Base-by-base conservation (phyloP, 2,329 filamentous ascomycete genomes). In the Beauveria varroae region DNA sequence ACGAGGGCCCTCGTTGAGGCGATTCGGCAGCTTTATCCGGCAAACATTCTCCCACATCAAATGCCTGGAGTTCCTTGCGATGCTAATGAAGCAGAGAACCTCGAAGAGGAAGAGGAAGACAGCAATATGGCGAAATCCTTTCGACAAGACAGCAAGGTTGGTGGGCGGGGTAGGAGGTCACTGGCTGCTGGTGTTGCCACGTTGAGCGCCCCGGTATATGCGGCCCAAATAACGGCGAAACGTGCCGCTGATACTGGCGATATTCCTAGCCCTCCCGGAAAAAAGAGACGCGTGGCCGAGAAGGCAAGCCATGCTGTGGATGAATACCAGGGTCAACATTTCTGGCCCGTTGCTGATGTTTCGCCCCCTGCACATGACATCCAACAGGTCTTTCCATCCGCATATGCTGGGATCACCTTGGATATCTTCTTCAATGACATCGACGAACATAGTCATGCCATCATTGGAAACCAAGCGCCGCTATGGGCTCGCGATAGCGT, bases 201-300 rank as follows among this genome's bases (percentile, higher is more conserved):
- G n/a, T 67, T 83, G 30, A 74, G 76, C 57, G 81, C 81, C 1
- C 81, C 81, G 3, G 78, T 81, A 30, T 83, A 83, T 67, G 73
- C 69, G n/a, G 72, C 73, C 10, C 74, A 75, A 64, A 61, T 70
- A 53, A 70, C 73, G 14, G 68, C 71, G 10, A 75, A 74, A 63
- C 71, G 70, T 40, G 67, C 64, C 2, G 59, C 64, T 4, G 68
- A 70, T 30, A 52, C 67, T 7, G 65, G 64, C 3, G 66, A 65
- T 18, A 63, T 65, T 9, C 60, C 65, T 18, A 44, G 46, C 3
- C 54, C 58, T 37, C 63, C 65, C 4, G 61, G 62, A 28, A 72
- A 71, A 55, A 65, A 69, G 55, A 63, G 30, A n/a, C 49, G 57
- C 24, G 26, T 22, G 1, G 41, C n/a, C 9, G 57, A 46, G 9